These are phyloP conservation scores for Dendryphion nanum DNA, from an alignment of 2,329 filamentous ascomycete genomes.

Conservation along the genomic window DNA sequence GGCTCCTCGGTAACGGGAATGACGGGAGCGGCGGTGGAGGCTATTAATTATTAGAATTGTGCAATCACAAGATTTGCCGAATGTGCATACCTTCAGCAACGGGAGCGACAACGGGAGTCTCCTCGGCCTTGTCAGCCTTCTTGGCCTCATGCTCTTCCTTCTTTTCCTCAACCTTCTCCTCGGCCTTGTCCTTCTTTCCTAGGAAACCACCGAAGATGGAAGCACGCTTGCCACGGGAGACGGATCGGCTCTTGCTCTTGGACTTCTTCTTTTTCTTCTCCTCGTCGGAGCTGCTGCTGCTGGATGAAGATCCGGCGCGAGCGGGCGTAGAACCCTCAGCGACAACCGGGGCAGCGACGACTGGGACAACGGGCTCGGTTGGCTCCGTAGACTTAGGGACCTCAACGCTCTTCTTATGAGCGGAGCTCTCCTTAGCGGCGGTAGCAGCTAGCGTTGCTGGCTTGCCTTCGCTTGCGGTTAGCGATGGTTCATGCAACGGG, in stretches of 20 bases:
- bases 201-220: conserved; percentile 59
- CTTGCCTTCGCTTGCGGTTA: conserved; percentile 41
- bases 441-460: conserved; percentile 41
- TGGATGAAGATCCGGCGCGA: conserved; percentile 40
- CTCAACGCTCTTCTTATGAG: conserved; percentile 50
- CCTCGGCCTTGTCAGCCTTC: conserved; percentile 17
- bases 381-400: conserved; percentile 35
- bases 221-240: conserved; percentile 58
- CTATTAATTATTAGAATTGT: conserved; percentile 2
- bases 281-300: conserved; percentile 45
- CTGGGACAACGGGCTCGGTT: conserved; percentile 9
- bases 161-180: conserved; percentile 47
- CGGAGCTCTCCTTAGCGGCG: conserved; percentile 38
- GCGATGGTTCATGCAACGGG: conserved; percentile 24
- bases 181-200: conserved; percentile 59
- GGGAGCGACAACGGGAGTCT: conserved; percentile 24
- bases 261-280: conserved; percentile 46
- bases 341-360: conserved; percentile 29
- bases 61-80: not conserved
- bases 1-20: conserved; percentile 25
- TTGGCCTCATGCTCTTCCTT: conserved; percentile 44
- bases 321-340: conserved; percentile 20
- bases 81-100: conserved; percentile 28
- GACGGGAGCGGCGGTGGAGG: conserved; percentile 31
- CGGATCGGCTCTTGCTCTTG: conserved; percentile 60